These are phyloP conservation scores for Sporisorium reilianum DNA, from an alignment of 1,284 basidiomycete genomes.

Conservation along the genomic window DNA sequence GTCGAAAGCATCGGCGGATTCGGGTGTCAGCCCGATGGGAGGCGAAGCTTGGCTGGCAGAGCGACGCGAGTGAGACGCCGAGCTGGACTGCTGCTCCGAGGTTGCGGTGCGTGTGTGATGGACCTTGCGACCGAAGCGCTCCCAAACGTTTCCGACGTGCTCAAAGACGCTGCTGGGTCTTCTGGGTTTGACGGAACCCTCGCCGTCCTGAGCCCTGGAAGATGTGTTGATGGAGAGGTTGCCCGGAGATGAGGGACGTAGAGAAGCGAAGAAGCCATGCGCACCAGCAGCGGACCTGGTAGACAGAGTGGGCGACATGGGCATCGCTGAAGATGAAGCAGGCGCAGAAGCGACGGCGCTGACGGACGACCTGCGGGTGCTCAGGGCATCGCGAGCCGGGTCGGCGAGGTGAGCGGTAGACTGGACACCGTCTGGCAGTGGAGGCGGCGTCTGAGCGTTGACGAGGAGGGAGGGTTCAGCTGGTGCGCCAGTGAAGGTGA, in stretches of 20 bases:
- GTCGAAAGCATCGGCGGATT: conserved; percentile 18
- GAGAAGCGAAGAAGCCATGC: conserved; percentile 48
- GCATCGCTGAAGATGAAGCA: conserved; percentile 14
- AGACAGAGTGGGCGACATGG: conserved; percentile 33
- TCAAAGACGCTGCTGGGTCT: conserved; percentile 63
- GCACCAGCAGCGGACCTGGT: conserved; percentile 21
- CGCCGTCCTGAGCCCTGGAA: conserved; percentile 21
- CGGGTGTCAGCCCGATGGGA: conserved; percentile 27
- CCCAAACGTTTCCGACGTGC: conserved; percentile 60
- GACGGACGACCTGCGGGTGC: conserved; percentile 19
- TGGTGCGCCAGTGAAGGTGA: conserved; percentile 49
- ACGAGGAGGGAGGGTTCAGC: conserved; percentile 17
- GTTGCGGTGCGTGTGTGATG: conserved; percentile 41
- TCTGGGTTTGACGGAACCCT: conserved; percentile 21
- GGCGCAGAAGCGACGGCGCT: conserved; percentile 19
- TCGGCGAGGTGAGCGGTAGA: conserved; percentile 13
- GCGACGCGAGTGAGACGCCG: conserved; percentile 22
- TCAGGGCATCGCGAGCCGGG: conserved; percentile 3
- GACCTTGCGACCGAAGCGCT: conserved; percentile 57
- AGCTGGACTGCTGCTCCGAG: conserved; percentile 33
- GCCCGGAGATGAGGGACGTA: conserved; percentile 47
- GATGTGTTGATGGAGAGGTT: conserved; percentile 16
- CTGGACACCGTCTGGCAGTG: conserved; percentile 9
- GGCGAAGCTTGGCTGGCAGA: conserved; percentile 35
- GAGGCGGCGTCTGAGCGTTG: conserved; percentile 5